Evolutionary conservation across 306 rosid species (phyloP), one percentile per base, ranked within the genome.

Genomic region (Prunus mume): DNA sequence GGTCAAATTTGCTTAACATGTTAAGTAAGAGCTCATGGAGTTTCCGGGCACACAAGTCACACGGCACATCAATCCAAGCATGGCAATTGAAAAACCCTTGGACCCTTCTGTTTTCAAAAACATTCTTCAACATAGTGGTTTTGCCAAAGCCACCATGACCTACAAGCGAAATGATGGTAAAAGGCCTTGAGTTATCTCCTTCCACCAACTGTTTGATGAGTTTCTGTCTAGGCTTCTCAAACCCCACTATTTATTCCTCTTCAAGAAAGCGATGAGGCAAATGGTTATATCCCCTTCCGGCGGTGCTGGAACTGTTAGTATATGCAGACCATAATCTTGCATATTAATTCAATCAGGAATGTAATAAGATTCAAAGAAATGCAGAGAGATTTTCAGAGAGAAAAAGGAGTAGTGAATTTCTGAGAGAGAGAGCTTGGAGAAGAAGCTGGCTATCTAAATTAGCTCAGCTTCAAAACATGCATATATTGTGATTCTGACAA

Each of bases 41-140:
- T 10, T 60, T 24, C 2, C 3, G 19, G 38, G 1, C 5, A 25
- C 12, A 5, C 9, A 45, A 20, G 25, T 22, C 63, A 0, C 30
- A 30, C 14, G 55, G 58, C 46, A 46, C 58, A 17, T 74, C 57
- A 13, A 74, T 46, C 78, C 78, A 74, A 46, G 71, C 78, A 14
- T 49, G 78, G 62, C 28, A 49, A 47, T 32, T 2, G 49, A 60
- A 74, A 45, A 10, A 50, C 18, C 6, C 46, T 30, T 28, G 57
- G 45, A 74, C 14, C 17, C 0, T 19, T 25, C n/a, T 19, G 46
- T 19, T 62, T 17, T 62, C 9, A 3, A 22, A 43, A 28, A 74
- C 69, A 74, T 63, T 28, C 62, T 61, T 74, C 63, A 57, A 9
- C 4, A 57, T 32, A 22, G 30, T 74, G 58, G 70, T 74, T 62